Percentiles rank a stretch among this genome's conserved stretches.
Evolutionary conservation across 345 rosid genomes (phyloP).

Genomic region (Eucalyptus marginata): DNA sequence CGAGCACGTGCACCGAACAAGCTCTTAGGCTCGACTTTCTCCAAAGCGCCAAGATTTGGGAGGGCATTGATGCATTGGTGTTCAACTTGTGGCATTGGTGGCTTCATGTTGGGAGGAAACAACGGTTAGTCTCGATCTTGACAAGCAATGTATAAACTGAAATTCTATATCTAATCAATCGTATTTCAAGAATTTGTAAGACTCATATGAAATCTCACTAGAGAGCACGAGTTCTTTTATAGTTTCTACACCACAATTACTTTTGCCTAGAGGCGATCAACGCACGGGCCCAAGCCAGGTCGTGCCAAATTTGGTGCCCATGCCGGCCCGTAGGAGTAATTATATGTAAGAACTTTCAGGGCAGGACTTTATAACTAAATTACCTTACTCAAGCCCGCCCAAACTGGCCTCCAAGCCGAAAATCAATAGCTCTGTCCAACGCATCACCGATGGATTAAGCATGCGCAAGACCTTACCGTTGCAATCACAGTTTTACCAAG

Average conservation of each 20-base stretch:
- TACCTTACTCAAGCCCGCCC: too few relatives aligned
- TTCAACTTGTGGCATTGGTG: constrained; percentile 96
- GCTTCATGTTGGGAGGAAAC: constrained; percentile 73
- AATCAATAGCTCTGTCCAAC: neutral
- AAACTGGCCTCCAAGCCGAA: neutral
- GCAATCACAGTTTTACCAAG: neutral
- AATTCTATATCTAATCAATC: neutral
- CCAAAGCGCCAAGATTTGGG: constrained; percentile 39
- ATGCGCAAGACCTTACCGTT: neutral
- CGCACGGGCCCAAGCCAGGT: neutral
- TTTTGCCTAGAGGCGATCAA: neutral
- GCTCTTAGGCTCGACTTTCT: constrained; percentile 42
- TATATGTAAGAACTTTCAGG: neutral
- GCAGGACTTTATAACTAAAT: neutral
- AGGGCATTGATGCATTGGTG: constrained; percentile 34
- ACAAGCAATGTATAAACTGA: neutral
- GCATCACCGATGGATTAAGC: neutral
- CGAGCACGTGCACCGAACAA: constrained; percentile 10
- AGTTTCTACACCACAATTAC: neutral
- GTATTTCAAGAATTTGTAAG: neutral
- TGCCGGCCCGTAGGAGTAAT: neutral
- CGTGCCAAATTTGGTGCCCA: neutral
- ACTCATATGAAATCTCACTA: neutral
- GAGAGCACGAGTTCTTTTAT: neutral
- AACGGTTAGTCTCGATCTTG: constrained; percentile 24